Conservation (phyloP, 73 alveolate genomes). For the Symbiodinium pilosum region DNA sequence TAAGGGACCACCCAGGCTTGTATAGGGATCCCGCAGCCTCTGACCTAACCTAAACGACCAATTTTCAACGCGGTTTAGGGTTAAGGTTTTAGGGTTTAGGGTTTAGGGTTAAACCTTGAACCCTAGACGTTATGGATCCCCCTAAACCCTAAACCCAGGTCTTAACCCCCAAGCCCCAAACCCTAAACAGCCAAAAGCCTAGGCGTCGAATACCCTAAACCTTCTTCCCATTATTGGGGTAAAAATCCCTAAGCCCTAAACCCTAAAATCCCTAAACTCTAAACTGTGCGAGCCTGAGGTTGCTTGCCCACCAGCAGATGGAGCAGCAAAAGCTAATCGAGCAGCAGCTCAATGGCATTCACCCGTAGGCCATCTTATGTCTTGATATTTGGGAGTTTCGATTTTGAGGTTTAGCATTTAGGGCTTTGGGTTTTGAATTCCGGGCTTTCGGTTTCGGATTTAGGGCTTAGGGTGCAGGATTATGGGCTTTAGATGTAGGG, state of each 20-base stretch:
- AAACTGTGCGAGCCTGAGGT: not conserved
- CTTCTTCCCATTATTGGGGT: not conserved
- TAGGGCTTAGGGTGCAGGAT: not conserved
- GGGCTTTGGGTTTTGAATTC: not conserved
- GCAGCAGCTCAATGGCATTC: not conserved
- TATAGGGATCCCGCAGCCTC: no score
- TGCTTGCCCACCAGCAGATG: constrained; percentile 10
- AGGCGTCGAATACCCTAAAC: not conserved
- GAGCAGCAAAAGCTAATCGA: not conserved
- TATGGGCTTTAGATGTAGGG: not conserved
- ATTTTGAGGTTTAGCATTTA: not conserved
- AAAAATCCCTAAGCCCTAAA: not conserved
- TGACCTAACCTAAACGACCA: no score
- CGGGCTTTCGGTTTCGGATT: not conserved
- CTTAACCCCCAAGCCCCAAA: not conserved
- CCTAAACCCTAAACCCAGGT: not conserved
- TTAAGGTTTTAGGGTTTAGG: no score
- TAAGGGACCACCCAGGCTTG: no score
- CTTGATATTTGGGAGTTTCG: no score
- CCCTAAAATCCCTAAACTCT: not conserved
- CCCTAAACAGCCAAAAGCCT: not conserved
- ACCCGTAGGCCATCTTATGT: no score
- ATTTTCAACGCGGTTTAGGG: no score
- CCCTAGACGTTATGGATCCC: no score
- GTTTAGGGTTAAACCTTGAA: no score